Percentiles rank a stretch among this genome's conserved stretches.
phyloP scores from a whole-genome alignment of 1,284 basidiomycete genomes.

The Hymenochaete sp. region DNA sequence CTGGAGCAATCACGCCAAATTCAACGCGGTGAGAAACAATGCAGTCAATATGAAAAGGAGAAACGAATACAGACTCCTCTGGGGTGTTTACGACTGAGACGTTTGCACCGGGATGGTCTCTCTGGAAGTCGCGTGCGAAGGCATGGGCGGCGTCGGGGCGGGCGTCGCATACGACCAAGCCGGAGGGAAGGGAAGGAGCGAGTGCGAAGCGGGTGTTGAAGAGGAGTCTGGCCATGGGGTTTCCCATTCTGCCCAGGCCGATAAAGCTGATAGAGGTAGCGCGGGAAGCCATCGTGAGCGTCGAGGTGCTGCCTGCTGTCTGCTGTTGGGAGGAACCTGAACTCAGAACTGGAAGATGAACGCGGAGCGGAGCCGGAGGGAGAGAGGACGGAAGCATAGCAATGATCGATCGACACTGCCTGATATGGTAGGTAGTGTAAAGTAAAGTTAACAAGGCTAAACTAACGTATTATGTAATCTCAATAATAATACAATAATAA shows the following conservation, averaged over 20 bases:
- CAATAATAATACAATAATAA: no score
- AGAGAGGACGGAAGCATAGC: no score
- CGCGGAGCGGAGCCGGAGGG: no score
- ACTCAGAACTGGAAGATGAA: no score
- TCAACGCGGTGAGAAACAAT: conserved; percentile 16
- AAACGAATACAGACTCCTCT: conserved; percentile 47
- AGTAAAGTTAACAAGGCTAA: no score
- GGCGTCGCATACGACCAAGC: conserved; percentile 74
- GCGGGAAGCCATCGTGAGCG: conserved; percentile 24
- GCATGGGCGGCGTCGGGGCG: conserved; percentile 46
- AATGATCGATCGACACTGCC: no score
- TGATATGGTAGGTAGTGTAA: no score
- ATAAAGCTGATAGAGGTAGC: conserved; percentile 61
- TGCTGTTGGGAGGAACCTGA: no score
- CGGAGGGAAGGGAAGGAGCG: conserved; percentile 16
- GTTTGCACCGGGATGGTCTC: conserved; percentile 47
- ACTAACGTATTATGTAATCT: no score
- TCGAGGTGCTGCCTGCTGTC: no score
- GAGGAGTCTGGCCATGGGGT: conserved; percentile 77
- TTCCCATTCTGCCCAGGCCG: conserved; percentile 77
- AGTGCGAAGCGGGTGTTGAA: conserved; percentile 57
- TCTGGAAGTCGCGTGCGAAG: conserved; percentile 48
- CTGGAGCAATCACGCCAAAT: conserved; percentile 13
- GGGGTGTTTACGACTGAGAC: conserved; percentile 53
- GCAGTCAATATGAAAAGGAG: neutral